Evolutionary conservation across 176 grass and related monocot species (phyloP), one percentile per base, ranked within the genome.

Genomic region (Secale cereale): DNA sequence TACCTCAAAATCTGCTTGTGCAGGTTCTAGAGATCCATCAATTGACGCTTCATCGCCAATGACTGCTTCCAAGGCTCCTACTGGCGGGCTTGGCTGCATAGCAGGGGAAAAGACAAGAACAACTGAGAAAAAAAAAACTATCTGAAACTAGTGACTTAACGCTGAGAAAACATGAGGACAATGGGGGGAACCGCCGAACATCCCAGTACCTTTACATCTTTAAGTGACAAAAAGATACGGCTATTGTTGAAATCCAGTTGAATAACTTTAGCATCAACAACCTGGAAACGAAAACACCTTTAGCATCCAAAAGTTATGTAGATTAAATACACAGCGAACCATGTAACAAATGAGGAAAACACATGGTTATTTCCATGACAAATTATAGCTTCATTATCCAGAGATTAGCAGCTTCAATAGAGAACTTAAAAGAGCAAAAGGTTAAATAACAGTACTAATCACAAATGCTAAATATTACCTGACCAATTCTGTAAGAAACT

Each of bases 191-290:
- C 3, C 8, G 3, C 13, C 1, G 0, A 66, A 39, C 4, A 9
- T 20, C 15, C 22, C 15, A 30, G 50, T 92, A 95, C 93, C 93
- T 76, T 95, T 60, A 92, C 85, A 82, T 93, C 90, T 94, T 89
- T 94, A 76, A 99, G 87, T 57, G 97, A 99, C 82, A 99, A 90
- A 85, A 85, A 92, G 46, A 99, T 99, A 16, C 86, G 89, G 65
- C 79, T 87, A 65, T 90, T 92, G 81, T 41, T 87, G 77, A 91
- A 94, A 74, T 99, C 93, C 77, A 96, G 85, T 67, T 91, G 89
- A 71, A 84, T 87, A 71, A 90, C 85, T 80, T 87, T 87, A 67
- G 89, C 85, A 83, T 95, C 93, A 62, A 98, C 81, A 78, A 83
- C 85, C 96, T 98, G 91, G 40, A 85, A 91, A 89, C 22, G 5